phyloP scores from a whole-genome alignment of 2,329 filamentous ascomycete species.

The Ceratocystis lukuohia region DNA sequence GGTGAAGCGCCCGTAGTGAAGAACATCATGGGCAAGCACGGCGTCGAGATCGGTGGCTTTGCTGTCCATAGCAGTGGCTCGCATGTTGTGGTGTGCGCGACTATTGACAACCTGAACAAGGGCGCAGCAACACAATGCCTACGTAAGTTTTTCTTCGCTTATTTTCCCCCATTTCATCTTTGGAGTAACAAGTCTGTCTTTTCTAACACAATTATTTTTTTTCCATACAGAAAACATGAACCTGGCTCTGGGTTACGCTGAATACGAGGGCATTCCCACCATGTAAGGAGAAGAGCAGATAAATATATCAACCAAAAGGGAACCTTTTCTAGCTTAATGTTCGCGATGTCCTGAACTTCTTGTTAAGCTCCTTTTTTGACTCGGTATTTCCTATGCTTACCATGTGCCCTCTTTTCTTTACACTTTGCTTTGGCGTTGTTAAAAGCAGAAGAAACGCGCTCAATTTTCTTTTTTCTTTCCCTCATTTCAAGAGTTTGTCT shows the following conservation, averaged over 20 bases:
- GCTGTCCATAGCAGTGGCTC: slow-evolving; percentile 83
- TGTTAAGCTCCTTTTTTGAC: not conserved
- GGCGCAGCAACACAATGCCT: slow-evolving; percentile 86
- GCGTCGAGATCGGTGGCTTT: slow-evolving; percentile 88
- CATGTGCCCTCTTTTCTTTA: not conserved
- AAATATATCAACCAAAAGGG: not conserved
- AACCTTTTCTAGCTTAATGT: not conserved
- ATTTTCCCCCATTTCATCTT: slow-evolving; percentile 11
- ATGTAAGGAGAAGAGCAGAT: slow-evolving; percentile 26
- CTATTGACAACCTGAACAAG: slow-evolving; percentile 89
- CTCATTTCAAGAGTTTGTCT: not conserved
- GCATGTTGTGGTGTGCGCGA: slow-evolving; percentile 85
- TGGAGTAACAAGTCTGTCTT: not conserved
- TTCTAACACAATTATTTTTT: not conserved
- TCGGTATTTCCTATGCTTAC: not conserved
- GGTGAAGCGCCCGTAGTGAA: slow-evolving; percentile 81
- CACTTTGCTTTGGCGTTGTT: not conserved
- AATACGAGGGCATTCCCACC: slow-evolving; percentile 73
- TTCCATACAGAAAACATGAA: slow-evolving; percentile 69
- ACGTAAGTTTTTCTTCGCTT: slow-evolving; percentile 44
- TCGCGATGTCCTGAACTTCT: not conserved
- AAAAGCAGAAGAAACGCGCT: not conserved
- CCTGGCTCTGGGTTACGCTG: slow-evolving; percentile 71
- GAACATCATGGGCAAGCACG: slow-evolving; percentile 70
- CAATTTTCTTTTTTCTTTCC: not conserved